A percentile compares a stretch with the other conserved stretches of the same genome.
Evolutionary conservation across 1,139 yeast genomes (phyloP).

Genomic region (Geotrichum fermentans): DNA sequence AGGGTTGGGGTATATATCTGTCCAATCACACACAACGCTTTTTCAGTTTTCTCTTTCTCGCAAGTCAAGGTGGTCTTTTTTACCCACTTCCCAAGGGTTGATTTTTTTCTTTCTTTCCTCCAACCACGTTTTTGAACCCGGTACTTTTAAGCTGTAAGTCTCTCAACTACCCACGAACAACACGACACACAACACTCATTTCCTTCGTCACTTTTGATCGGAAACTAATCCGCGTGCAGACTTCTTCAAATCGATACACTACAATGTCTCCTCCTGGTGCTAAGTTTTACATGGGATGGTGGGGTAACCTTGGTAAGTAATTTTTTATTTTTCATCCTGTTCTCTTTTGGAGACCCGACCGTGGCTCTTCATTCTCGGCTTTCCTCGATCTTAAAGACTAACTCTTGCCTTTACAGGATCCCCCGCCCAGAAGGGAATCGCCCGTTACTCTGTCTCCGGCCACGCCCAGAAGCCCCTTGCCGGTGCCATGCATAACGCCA

Average conservation of each 20-base stretch:
- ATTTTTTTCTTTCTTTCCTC: neutral
- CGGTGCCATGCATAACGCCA: constrained; percentile 78
- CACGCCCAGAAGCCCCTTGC: constrained; percentile 89
- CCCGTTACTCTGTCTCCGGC: constrained; percentile 78
- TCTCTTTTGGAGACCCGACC: neutral
- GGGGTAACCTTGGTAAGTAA: constrained; percentile 65
- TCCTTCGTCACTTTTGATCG: no score
- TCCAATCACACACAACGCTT: neutral
- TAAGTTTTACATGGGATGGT: constrained; percentile 91
- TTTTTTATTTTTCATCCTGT: neutral
- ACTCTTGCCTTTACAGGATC: constrained; percentile 25
- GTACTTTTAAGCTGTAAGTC: constrained; percentile 2
- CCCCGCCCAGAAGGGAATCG: constrained; percentile 26
- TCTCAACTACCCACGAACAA: neutral
- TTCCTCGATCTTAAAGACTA: no score
- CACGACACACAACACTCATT: neutral
- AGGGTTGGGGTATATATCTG: no score
- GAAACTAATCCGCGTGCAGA: no score
- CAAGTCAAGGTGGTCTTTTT: neutral
- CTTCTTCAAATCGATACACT: no score
- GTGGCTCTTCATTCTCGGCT: no score
- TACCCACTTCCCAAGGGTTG: constrained; percentile 1
- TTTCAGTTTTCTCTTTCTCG: neutral
- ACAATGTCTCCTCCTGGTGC: constrained; percentile 78
- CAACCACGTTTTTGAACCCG: neutral